phyloP scores from a whole-genome alignment of 2,329 filamentous ascomycete genomes.

The Cercospora sesami region DNA sequence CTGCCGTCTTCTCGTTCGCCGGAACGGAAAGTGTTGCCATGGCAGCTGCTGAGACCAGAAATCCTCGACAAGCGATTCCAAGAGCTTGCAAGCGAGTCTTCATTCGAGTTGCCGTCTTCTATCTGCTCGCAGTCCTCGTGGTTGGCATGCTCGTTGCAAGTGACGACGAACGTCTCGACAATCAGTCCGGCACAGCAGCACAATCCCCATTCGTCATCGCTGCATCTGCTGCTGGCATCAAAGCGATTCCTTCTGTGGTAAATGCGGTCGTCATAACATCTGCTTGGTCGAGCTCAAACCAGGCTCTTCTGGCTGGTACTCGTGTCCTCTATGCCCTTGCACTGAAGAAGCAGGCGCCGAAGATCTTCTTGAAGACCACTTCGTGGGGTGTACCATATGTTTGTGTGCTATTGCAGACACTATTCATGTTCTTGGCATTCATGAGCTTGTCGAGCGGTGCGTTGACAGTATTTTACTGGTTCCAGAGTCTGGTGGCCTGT shows the following conservation, averaged over 20 bases:
- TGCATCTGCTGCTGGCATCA: constrained; percentile 60
- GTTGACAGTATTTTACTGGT: constrained; percentile 65
- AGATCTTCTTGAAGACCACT: constrained; percentile 47
- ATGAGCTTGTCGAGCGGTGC: constrained; percentile 46
- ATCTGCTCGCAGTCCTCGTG: constrained; percentile 43
- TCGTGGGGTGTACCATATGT: constrained; percentile 31
- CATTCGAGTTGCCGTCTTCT: constrained; percentile 39
- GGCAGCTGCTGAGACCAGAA: constrained; percentile 32
- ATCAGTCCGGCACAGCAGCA: constrained; percentile 39
- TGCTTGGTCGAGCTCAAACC: constrained; percentile 59
- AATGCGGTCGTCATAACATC: constrained; percentile 68
- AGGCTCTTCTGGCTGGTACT: constrained; percentile 54
- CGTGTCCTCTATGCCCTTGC: constrained; percentile 58
- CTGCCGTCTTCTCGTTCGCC: constrained; percentile 29
- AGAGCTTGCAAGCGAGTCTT: constrained; percentile 31
- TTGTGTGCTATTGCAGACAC: constrained; percentile 30
- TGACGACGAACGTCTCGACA: constrained; percentile 40
- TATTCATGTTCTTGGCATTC: constrained; percentile 35
- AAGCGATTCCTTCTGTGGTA: constrained; percentile 62
- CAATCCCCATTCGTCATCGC: constrained; percentile 60
- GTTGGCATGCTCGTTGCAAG: constrained; percentile 43
- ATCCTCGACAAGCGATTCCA: constrained; percentile 31
- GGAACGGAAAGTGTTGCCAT: constrained; percentile 32
- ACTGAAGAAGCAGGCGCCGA: constrained; percentile 65
- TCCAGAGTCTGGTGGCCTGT: constrained; percentile 61